Evolutionary conservation across 2,329 filamentous ascomycete genomes (phyloP).

Genomic region (Colletotrichum theobromicola): DNA sequence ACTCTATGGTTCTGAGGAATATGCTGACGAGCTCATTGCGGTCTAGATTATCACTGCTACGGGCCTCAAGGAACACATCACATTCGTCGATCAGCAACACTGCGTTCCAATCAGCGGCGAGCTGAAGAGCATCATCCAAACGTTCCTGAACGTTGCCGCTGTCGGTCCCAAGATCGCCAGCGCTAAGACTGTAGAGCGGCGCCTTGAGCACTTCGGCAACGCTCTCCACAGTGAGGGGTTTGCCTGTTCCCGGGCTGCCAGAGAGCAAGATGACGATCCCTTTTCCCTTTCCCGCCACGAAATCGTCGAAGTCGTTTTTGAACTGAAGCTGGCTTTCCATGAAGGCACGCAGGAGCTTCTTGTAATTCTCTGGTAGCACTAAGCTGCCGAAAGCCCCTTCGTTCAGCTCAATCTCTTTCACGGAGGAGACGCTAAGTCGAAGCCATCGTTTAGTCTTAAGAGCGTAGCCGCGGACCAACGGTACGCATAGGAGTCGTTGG

Average conservation of each 20-base stretch:
- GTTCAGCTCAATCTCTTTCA: constrained; percentile 51
- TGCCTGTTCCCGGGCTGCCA: constrained; percentile 6
- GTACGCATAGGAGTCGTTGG: constrained; percentile 43
- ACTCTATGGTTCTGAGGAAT: constrained; percentile 42
- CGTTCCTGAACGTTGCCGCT: background rate
- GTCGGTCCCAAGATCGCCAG: background rate
- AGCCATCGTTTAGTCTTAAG: constrained; percentile 28
- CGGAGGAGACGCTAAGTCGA: constrained; percentile 47
- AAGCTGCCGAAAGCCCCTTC: constrained; percentile 50
- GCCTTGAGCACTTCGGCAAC: background rate
- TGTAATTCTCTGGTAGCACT: constrained; percentile 51
- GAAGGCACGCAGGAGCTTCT: constrained; percentile 54
- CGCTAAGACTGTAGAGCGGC: background rate
- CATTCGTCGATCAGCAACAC: constrained; percentile 86
- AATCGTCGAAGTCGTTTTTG: constrained; percentile 49
- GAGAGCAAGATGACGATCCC: background rate
- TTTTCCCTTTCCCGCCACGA: constrained; percentile 1
- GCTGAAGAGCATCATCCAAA: background rate
- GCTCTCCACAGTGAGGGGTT: constrained; percentile 23
- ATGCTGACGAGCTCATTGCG: constrained; percentile 26
- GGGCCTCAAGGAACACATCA: constrained; percentile 75
- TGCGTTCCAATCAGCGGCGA: constrained; percentile 67
- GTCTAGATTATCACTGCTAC: constrained; percentile 61
- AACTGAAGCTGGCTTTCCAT: constrained; percentile 46
- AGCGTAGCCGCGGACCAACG: constrained; percentile 40